phyloP scores from a whole-genome alignment of 1,139 yeast genomes.

The Candida pseudoviswanathii region DNA sequence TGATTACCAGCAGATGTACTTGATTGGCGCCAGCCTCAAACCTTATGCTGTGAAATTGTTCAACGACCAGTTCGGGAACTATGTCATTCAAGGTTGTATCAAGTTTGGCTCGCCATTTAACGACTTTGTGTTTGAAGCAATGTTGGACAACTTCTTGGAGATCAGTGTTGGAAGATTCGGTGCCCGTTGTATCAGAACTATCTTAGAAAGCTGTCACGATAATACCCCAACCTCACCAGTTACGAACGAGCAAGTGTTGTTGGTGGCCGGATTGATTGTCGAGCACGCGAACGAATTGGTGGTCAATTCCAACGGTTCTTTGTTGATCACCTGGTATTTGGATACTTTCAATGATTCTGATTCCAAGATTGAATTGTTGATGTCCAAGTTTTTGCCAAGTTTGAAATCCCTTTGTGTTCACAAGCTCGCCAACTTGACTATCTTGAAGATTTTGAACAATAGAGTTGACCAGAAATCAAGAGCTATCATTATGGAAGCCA shows the following conservation, averaged over 20 bases:
- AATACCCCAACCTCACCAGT: conserved; percentile 17
- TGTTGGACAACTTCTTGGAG: conserved; percentile 75
- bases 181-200: conserved; percentile 91
- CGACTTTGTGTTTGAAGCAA: conserved; percentile 85
- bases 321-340: conserved; percentile 89
- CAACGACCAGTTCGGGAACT: conserved; percentile 95
- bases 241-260: conserved; percentile 66
- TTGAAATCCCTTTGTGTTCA: conserved; percentile 74
- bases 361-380: conserved; percentile 41
- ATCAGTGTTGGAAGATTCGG: conserved; percentile 92
- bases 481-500: conserved; percentile 58
- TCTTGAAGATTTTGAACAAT: conserved; percentile 74
- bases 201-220: conserved; percentile 66
- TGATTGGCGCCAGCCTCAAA: conserved; percentile 70
- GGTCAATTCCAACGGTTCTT: conserved; percentile 83
- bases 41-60: conserved; percentile 86
- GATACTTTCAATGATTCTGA: conserved; percentile 77
- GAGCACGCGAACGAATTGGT: conserved; percentile 80
- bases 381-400: conserved; percentile 60
- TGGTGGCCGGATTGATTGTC: conserved; percentile 80
- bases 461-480: conserved; percentile 67
- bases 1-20: conserved; percentile 63
- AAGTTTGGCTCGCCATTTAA: conserved; percentile 88
- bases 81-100: conserved; percentile 91
- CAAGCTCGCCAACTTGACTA: conserved; percentile 81